A percentile compares a stretch with the other conserved stretches of the same genome.
Conservation (phyloP, 225 moss, liverwort and hornwort species). For the Pseudoscleropodium purum region DNA sequence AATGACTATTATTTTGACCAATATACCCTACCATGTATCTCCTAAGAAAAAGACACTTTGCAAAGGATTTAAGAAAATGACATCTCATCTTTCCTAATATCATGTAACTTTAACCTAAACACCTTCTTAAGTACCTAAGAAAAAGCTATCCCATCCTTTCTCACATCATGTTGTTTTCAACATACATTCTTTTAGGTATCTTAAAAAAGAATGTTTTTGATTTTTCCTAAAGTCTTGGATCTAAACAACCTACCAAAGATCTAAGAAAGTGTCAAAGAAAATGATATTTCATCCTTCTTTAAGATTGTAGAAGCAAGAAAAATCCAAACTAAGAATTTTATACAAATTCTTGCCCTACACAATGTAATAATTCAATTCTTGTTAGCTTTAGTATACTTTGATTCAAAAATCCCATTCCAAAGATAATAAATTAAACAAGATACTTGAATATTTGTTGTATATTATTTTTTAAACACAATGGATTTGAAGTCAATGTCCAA, state of each 20-base stretch:
- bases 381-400: fast-evolving
- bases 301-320: neutral
- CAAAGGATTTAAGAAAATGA: neutral
- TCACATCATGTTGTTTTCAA: neutral
- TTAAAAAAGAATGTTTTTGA: neutral
- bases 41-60: neutral
- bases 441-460: neutral
- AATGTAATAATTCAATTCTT: neutral
- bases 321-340: neutral
- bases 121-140: too few relatives aligned
- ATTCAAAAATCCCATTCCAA: neutral
- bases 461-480: neutral
- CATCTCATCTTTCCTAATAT: neutral
- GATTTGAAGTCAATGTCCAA: neutral
- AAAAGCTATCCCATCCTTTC: neutral
- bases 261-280: too few relatives aligned
- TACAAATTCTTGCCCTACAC: neutral
- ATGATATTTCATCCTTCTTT: too few relatives aligned
- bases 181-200: neutral
- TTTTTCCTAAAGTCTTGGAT: too few relatives aligned
- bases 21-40: fast-evolving
- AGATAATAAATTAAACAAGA: neutral
- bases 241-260: too few relatives aligned
- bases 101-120: neutral
- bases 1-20: neutral